These are phyloP conservation scores for Puccinia coronata DNA, from an alignment of 1,284 basidiomycete species.

Conservation along the genomic window DNA sequence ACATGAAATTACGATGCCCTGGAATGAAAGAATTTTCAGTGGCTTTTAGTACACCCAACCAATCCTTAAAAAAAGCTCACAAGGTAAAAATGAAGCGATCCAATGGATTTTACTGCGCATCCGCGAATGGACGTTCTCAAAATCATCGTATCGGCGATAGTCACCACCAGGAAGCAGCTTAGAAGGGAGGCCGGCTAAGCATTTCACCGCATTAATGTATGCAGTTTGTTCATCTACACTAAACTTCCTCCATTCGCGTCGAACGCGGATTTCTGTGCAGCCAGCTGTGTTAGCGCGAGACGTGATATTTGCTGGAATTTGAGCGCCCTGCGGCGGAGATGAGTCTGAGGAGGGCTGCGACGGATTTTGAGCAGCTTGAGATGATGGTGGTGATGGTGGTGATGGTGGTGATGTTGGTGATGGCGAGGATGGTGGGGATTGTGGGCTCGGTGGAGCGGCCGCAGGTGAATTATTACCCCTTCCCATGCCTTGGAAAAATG, in stretches of 20 bases:
- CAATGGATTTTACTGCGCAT: conserved; percentile 46
- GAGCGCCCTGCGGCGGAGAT: not conserved
- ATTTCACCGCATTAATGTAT: conserved; percentile 42
- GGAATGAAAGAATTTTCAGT: not conserved
- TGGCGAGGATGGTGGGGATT: not conserved
- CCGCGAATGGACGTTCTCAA: conserved; percentile 42
- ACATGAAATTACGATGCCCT: conserved; percentile 49
- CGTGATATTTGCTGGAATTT: not conserved
- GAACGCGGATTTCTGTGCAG: not conserved
- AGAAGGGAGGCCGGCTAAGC: conserved; percentile 17
- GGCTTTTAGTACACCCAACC: no score
- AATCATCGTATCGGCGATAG: conserved; percentile 43
- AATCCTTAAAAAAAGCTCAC: no score
- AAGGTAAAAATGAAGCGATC: conserved; percentile 40
- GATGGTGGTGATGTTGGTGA: not conserved
- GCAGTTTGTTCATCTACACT: conserved; percentile 18
- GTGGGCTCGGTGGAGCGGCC: not conserved
- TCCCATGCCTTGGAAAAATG: not conserved
- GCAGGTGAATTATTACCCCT: not conserved
- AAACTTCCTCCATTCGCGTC: conserved; percentile 41
- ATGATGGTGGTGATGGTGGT: not conserved
- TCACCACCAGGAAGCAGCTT: conserved; percentile 35
- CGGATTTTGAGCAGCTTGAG: not conserved
- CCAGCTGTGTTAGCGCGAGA: not conserved
- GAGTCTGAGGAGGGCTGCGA: not conserved